These are phyloP conservation scores for Pichia gijzeniarum DNA, from an alignment of 805 yeast species.

Conservation along the genomic window DNA sequence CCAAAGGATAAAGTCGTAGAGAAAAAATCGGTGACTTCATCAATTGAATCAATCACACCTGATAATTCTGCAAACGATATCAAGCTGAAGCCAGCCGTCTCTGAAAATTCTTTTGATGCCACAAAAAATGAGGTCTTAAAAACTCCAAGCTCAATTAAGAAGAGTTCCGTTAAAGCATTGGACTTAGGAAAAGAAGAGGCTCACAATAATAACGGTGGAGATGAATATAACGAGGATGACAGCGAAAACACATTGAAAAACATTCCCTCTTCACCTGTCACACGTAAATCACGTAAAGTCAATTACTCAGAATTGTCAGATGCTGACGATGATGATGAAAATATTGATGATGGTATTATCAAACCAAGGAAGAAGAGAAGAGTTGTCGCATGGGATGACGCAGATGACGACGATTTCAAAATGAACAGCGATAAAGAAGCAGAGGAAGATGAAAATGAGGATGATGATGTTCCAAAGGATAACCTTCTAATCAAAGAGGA, in stretches of 20 bases:
- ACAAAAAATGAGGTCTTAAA: not conserved
- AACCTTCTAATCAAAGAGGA: slow-evolving; percentile 11
- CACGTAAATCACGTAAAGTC: slow-evolving; percentile 12
- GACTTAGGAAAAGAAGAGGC: not conserved
- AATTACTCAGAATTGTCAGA: slow-evolving; percentile 20
- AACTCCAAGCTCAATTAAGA: slow-evolving; percentile 14
- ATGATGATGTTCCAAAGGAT: slow-evolving; percentile 14
- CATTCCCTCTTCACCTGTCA: slow-evolving; percentile 20
- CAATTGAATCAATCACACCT: slow-evolving; percentile 21
- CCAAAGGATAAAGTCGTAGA: not conserved
- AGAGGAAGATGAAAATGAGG: slow-evolving; percentile 17
- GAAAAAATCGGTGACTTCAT: not conserved
- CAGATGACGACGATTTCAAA: slow-evolving; percentile 20
- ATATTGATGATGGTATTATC: slow-evolving; percentile 6
- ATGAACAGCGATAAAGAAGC: slow-evolving; percentile 11
- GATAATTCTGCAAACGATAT: slow-evolving; percentile 19
- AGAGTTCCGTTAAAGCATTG: not conserved
- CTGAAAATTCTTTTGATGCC: not conserved
- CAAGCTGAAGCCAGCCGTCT: not conserved
- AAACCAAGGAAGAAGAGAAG: slow-evolving; percentile 11
- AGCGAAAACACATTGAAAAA: slow-evolving; percentile 1
- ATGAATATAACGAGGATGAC: slow-evolving; percentile 1
- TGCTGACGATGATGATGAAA: slow-evolving; percentile 17
- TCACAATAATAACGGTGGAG: not conserved
- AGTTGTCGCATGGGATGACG: slow-evolving; percentile 16